Evolutionary conservation across 352 stramenopile genomes (phyloP), one percentile per base, ranked within the genome.

Genomic region (Pythium rhizo-oryzae): DNA sequence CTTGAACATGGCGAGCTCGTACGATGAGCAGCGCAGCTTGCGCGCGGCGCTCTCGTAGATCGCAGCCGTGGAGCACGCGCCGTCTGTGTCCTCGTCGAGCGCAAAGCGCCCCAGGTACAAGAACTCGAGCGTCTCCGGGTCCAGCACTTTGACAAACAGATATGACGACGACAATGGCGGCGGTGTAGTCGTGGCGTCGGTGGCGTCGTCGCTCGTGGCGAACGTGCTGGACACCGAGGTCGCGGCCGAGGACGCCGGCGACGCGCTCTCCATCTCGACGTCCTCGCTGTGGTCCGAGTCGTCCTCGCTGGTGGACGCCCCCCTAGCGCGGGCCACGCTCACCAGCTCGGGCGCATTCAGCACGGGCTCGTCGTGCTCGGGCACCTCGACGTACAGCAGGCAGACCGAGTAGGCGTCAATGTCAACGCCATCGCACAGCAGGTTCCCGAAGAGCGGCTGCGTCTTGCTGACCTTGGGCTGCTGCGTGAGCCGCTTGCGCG

Each of bases 351-450:
- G 0, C 0, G 16, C 44, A 53, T 91, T 76, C 21, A 91, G 51
- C 9, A 65, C 60, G 18, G 64, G 52, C 51, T 84, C 74, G 35
- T 87, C 76, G 18, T 70, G 46, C 11, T 63, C 62, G 16, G 67
- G 74, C 46, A 62, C 73, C 52, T 95, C 84, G 13, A 93, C 71
- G 66, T 92, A 92, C 30, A 92, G 78, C 59, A 92, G 77, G 53
- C 83, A 91, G 67, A 89, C 87, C 44, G 85, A 93, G 73, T 94
- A 94, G 8, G 87, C 85, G 55, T 93, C 87, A 58, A 94, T 91
- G 69, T 94, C 87, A 23, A 91, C 80, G 39, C 87, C 87, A 47
- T 94, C 87, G 50, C 77, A 82, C 7, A 94, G 79, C 59, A 91
- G 53, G 39, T 81, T 78, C 15, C 85, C 83, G 69, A 94, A 94